Evolutionary conservation across 164 flowering plant genomes (phyloP).

Genomic region (Vitis amurensis): DNA sequence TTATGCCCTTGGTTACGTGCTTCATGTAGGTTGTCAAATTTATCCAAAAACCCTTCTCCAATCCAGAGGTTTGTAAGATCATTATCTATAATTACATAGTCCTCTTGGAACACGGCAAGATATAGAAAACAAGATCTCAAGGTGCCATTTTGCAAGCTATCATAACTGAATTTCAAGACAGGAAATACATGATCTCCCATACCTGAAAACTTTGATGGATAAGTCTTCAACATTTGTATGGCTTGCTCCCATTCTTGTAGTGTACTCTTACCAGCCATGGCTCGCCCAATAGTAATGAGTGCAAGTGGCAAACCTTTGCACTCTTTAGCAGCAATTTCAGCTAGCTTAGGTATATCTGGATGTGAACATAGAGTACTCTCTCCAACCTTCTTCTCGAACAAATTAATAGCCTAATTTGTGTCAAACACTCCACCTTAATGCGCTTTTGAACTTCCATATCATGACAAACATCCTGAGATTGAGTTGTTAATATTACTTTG

Average conservation of each 20-base stretch:
- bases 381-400: constrained; percentile 11
- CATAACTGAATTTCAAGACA: constrained; percentile 14
- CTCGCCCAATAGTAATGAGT: constrained; percentile 8
- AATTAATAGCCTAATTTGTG: background rate
- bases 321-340: constrained; percentile 5
- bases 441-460: constrained; percentile 7
- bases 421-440: constrained; percentile 10
- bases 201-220: constrained; percentile 1
- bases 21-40: background rate
- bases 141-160: background rate
- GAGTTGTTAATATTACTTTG: constrained; percentile 16
- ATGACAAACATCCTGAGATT: constrained; percentile 1
- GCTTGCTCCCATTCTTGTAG: constrained; percentile 15
- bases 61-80: constrained; percentile 3
- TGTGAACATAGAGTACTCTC: background rate
- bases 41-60: constrained; percentile 10
- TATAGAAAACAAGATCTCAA: constrained; percentile 13
- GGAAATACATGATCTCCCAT: constrained; percentile 5
- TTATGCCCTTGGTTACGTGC: background rate
- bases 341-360: constrained; percentile 16
- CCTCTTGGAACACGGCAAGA: constrained; percentile 9
- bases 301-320: constrained; percentile 20
- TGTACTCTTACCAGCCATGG: constrained; percentile 12
- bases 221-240: background rate
- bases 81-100: background rate